Base-by-base conservation (phyloP, 805 yeast genomes). In the Priceomyces haplophilus region DNA sequence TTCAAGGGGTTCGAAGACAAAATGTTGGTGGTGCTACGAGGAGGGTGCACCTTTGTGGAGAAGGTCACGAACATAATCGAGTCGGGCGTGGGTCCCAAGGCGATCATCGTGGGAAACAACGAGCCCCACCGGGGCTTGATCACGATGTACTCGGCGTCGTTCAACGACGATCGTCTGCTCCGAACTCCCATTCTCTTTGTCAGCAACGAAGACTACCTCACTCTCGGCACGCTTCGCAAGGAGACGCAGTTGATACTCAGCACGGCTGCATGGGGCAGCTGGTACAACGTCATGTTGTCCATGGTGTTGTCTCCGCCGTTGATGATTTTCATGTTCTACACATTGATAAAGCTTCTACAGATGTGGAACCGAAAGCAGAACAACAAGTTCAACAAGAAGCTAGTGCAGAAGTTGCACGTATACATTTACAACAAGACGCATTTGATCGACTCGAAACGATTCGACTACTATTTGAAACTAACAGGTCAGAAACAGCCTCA, bases 41-140 rank as follows among this genome's bases (percentile, higher is more conserved):
- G 84, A 4, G 72, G 65, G 3, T 79, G 84, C 59, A 69, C 79
- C 17, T 77, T 80, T 53, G 78, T 73, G 37, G 67, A 68, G 12
- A 81, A 81, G 51, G 75, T 80, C 13, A 51, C 62, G 31, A 66
- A 69, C 42, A 51, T 80, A 39, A 64, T 78, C 43, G 54, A 56
- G 2, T 61, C 67, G 2, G 59, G 55, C 8, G 41, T 60, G 35
- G 47, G 46, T 11, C 83, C 84, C 0, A 54, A 46, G 11, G 78
- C 79, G 4, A 76, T 80, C 8, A 60, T 81, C n/a, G 70, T 81
- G 7, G 84, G 81, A 24, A 81, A 80, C 53, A 72, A 77, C 51
- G 72, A 65, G 43, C 72, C 73, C 5, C 54, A 56, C 30, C 55
- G 66, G 15, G 75, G 79, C 5, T 62, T 78, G 41, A 66, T 79